A percentile compares a stretch with the other conserved stretches of the same genome.
These are phyloP conservation scores for Luffa acutangula DNA, from an alignment of 306 rosid genomes.

Conservation along the genomic window DNA sequence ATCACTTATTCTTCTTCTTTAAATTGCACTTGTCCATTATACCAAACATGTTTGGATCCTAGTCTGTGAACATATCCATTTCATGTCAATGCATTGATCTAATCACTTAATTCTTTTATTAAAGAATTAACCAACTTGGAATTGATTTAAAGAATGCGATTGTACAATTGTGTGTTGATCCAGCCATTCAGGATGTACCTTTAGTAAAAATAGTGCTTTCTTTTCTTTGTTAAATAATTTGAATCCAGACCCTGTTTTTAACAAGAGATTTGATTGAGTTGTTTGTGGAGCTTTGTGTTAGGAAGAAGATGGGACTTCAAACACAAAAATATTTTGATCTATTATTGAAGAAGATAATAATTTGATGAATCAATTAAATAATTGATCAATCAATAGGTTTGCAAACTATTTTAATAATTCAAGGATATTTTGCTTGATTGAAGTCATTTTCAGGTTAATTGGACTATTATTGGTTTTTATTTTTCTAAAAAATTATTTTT, in stretches of 20 bases:
- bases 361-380: neutral
- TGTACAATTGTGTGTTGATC: neutral
- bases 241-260: neutral
- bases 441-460: no score
- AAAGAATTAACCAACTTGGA: neutral
- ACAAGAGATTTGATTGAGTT: neutral
- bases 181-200: neutral
- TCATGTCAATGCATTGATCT: neutral
- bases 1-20: neutral
- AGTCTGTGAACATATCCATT: neutral
- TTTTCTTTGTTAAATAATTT: neutral
- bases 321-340: neutral
- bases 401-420: neutral
- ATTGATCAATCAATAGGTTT: neutral
- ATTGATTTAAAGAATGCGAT: neutral
- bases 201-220: neutral
- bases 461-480: no score
- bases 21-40: neutral
- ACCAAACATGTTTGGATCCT: neutral
- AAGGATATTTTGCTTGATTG: neutral
- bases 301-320: neutral
- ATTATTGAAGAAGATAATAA: neutral
- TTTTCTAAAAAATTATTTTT: no score
- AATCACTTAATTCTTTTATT: neutral
- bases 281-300: neutral